phyloP scores from a whole-genome alignment of 768 basidiomycete species.

The Rhodosporidiobolus sp. region DNA sequence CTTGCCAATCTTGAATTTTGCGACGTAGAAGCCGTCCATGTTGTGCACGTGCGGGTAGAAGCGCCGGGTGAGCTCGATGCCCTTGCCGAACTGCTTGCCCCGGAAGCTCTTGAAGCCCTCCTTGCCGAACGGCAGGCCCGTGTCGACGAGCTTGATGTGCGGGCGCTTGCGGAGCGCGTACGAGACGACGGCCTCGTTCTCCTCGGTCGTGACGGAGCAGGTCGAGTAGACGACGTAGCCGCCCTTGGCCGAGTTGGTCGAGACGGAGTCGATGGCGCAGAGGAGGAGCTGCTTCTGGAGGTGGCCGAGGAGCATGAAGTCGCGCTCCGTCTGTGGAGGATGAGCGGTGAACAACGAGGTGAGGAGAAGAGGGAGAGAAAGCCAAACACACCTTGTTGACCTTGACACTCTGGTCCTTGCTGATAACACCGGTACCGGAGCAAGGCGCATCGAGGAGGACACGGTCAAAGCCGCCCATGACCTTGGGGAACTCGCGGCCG shows the following conservation, averaged over 20 bases:
- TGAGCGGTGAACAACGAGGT: not conserved
- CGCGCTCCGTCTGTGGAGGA: slow-evolving; percentile 71
- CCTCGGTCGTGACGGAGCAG: slow-evolving; percentile 95
- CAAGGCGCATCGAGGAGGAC: slow-evolving; percentile 96
- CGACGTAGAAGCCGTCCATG: slow-evolving; percentile 99
- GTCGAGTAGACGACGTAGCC: slow-evolving; percentile 97
- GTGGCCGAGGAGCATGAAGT: slow-evolving; percentile 93
- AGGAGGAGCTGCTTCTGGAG: slow-evolving; percentile 97
- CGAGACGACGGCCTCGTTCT: slow-evolving; percentile 96
- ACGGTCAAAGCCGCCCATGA: slow-evolving; percentile 98
- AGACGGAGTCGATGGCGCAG: slow-evolving; percentile 94
- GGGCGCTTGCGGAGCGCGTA: slow-evolving; percentile 94
- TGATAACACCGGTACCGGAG: slow-evolving; percentile 96
- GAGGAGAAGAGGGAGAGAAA: not conserved
- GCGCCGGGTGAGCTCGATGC: slow-evolving; percentile 73
- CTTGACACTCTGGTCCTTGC: slow-evolving; percentile 95
- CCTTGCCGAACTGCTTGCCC: slow-evolving; percentile 82
- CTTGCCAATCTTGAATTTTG: slow-evolving; percentile 73
- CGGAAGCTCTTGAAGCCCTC: slow-evolving; percentile 87
- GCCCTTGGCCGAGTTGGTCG: slow-evolving; percentile 81
- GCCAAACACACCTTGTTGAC: slow-evolving; percentile 79
- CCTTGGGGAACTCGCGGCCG: slow-evolving; percentile 94
- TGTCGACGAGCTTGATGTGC: slow-evolving; percentile 84
- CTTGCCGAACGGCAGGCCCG: slow-evolving; percentile 86
- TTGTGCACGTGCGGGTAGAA: slow-evolving; percentile 81